Percentiles rank a stretch among this genome's conserved stretches.
Conservation (phyloP, 1,139 yeast genomes). For the Hyphopichia burtonii region DNA sequence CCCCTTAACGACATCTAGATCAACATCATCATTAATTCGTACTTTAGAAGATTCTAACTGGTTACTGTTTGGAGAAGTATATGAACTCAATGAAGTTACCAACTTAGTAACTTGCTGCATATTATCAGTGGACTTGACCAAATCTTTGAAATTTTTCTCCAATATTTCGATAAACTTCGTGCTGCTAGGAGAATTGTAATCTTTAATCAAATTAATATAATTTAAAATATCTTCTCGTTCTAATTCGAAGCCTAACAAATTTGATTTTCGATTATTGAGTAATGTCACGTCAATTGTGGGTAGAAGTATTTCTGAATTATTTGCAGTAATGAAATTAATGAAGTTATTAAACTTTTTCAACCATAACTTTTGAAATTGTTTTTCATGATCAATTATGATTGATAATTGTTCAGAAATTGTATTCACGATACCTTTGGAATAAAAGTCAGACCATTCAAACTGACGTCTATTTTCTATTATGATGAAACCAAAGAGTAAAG, state of each 20-base stretch:
- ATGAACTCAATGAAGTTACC: slow-evolving; percentile 32
- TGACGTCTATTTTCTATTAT: slow-evolving; percentile 71
- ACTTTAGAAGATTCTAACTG: slow-evolving; percentile 22
- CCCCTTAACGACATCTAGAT: slow-evolving; percentile 48
- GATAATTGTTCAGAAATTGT: slow-evolving; percentile 62
- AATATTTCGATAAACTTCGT: slow-evolving; percentile 40
- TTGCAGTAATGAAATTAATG: slow-evolving; percentile 20
- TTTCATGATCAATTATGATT: slow-evolving; percentile 58
- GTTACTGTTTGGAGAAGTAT: slow-evolving; percentile 21
- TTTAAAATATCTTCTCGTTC: slow-evolving; percentile 42
- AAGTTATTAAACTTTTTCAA: slow-evolving; percentile 54
- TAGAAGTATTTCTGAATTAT: slow-evolving; percentile 15
- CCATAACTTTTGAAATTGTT: slow-evolving; percentile 61
- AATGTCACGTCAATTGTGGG: slow-evolving; percentile 45
- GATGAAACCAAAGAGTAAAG: slow-evolving; percentile 75
- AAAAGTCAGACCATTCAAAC: slow-evolving; percentile 60
- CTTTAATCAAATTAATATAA: slow-evolving; percentile 31
- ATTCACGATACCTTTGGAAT: slow-evolving; percentile 48
- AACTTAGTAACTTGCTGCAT: slow-evolving; percentile 38
- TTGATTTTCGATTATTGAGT: slow-evolving; percentile 20
- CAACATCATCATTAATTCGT: slow-evolving; percentile 20
- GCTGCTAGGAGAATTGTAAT: slow-evolving; percentile 13
- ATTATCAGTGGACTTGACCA: slow-evolving; percentile 37
- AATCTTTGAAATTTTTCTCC: slow-evolving; percentile 46
- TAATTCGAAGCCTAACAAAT: slow-evolving; percentile 23